These are phyloP conservation scores for Hymenoscyphus fructigenus DNA, from an alignment of 2,329 filamentous ascomycete species.

Conservation along the genomic window DNA sequence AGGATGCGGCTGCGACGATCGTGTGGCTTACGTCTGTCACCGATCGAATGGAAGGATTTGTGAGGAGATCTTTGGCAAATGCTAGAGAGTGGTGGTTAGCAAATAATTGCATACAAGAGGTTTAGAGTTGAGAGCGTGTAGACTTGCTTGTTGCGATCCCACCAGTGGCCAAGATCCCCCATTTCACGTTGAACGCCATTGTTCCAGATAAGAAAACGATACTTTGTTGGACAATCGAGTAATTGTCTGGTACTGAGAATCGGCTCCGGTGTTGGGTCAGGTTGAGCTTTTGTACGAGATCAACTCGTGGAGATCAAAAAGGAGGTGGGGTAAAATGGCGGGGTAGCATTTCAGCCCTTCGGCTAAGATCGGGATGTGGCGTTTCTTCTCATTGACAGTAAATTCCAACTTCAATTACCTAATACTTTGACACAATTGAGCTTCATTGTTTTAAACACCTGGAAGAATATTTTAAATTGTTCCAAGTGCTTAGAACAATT, in stretches of 20 bases:
- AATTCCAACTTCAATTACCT: too few relatives aligned
- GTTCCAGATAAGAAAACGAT: not conserved
- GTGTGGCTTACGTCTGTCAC: constrained; percentile 61
- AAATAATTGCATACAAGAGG: not conserved
- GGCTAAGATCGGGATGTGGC: too few relatives aligned
- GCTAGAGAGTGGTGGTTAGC: constrained; percentile 34
- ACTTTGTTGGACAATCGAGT: not conserved
- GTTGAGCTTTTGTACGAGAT: not conserved
- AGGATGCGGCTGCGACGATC: constrained; percentile 64
- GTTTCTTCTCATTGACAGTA: too few relatives aligned
- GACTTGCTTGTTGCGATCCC: constrained; percentile 38
- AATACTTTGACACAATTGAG: too few relatives aligned
- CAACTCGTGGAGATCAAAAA: too few relatives aligned
- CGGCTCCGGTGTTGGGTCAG: not conserved
- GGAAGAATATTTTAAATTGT: too few relatives aligned
- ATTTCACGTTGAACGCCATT: constrained; percentile 35
- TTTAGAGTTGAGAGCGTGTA: not conserved
- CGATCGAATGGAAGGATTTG: constrained; percentile 57
- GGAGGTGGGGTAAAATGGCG: too few relatives aligned
- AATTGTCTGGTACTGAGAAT: not conserved
- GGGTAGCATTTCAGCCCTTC: too few relatives aligned
- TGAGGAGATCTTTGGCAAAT: constrained; percentile 63
- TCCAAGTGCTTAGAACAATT: too few relatives aligned
- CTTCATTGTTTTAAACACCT: too few relatives aligned
- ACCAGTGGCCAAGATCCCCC: constrained; percentile 40